Evolutionary conservation across 805 yeast genomes (phyloP).

Genomic region (Cyberlindnera maclurae): DNA sequence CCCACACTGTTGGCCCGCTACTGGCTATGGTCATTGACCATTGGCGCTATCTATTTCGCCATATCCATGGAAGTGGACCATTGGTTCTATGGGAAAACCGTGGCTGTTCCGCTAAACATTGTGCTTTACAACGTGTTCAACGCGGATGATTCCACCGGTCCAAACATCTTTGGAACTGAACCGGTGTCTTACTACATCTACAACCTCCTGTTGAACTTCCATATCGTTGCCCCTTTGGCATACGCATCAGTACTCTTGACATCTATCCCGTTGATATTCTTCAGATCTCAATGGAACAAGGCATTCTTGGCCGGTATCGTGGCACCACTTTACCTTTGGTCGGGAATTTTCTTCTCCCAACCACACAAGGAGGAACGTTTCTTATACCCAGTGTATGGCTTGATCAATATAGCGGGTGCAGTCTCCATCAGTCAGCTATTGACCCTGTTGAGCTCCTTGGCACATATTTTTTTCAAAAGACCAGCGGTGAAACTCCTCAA

Average conservation of each 20-base stretch:
- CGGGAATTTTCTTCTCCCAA: slow-evolving; percentile 55
- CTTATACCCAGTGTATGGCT: slow-evolving; percentile 76
- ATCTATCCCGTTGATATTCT: slow-evolving; percentile 13
- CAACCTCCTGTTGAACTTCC: slow-evolving; percentile 72
- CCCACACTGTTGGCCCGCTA: slow-evolving; percentile 6
- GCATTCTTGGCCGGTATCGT: slow-evolving; percentile 19
- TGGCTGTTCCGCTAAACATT: slow-evolving; percentile 75
- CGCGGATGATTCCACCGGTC: slow-evolving; percentile 66
- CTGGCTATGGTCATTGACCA: slow-evolving; percentile 20
- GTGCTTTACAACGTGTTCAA: slow-evolving; percentile 72
- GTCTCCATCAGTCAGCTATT: slow-evolving; percentile 27
- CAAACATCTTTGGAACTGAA: slow-evolving; percentile 85
- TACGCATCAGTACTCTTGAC: slow-evolving; percentile 30
- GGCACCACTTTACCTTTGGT: slow-evolving; percentile 63
- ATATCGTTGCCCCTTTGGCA: slow-evolving; percentile 40
- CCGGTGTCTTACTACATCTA: slow-evolving; percentile 63
- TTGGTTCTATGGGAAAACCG: slow-evolving; percentile 48
- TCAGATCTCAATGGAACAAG: slow-evolving; percentile 5
- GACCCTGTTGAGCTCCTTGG: not conserved
- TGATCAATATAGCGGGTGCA: slow-evolving; percentile 58
- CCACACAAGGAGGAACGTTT: slow-evolving; percentile 95
- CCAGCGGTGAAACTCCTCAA: not conserved
- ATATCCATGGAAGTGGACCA: slow-evolving; percentile 45
- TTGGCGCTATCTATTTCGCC: slow-evolving; percentile 20
- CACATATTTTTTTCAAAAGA: slow-evolving; percentile 9